A percentile compares a stretch with the other conserved stretches of the same genome.
phyloP scores from a whole-genome alignment of 2,329 filamentous ascomycete species.

The Eurotiales sp. region DNA sequence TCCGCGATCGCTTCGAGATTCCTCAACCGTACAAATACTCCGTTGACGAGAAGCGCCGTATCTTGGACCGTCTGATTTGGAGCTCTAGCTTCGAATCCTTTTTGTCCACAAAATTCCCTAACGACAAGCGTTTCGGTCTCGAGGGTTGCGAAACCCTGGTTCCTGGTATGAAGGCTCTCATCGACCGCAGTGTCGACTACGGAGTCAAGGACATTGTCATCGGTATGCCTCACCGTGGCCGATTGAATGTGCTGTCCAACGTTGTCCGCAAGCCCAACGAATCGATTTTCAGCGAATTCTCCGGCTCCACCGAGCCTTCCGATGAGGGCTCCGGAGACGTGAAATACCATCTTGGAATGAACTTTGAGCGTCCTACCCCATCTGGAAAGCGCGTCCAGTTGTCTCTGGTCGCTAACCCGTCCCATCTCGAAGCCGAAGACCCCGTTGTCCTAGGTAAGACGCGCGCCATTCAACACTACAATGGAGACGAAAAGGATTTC shows the following conservation, averaged over 20 bases:
- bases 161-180: slow-evolving; percentile 98
- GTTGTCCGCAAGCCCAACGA: slow-evolving; percentile 99
- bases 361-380: slow-evolving; percentile 96
- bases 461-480: slow-evolving; percentile 97
- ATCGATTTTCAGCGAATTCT: slow-evolving; percentile 98
- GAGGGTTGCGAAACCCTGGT: slow-evolving; percentile 97
- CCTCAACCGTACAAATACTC: slow-evolving; percentile 95
- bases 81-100: slow-evolving; percentile 96
- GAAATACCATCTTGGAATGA: slow-evolving; percentile 99
- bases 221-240: slow-evolving; percentile 97
- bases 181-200: slow-evolving; percentile 96
- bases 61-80: slow-evolving; percentile 97
- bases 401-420: slow-evolving; percentile 96
- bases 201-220: slow-evolving; percentile 99
- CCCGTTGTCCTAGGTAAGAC: slow-evolving; percentile 97
- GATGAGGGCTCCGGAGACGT: slow-evolving; percentile 98
- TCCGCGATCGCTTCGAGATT: slow-evolving; percentile 90
- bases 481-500: slow-evolving; percentile 89
- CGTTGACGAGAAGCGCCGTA: slow-evolving; percentile 95
- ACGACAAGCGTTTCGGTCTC: slow-evolving; percentile 98
- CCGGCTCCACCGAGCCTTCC: slow-evolving; percentile 77
- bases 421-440: slow-evolving; percentile 96
- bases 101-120: slow-evolving; percentile 95
- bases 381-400: slow-evolving; percentile 99
- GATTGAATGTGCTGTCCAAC: slow-evolving; percentile 96